Evolutionary conservation across 768 basidiomycete species (phyloP).

Genomic region (Auriculariales sp.): DNA sequence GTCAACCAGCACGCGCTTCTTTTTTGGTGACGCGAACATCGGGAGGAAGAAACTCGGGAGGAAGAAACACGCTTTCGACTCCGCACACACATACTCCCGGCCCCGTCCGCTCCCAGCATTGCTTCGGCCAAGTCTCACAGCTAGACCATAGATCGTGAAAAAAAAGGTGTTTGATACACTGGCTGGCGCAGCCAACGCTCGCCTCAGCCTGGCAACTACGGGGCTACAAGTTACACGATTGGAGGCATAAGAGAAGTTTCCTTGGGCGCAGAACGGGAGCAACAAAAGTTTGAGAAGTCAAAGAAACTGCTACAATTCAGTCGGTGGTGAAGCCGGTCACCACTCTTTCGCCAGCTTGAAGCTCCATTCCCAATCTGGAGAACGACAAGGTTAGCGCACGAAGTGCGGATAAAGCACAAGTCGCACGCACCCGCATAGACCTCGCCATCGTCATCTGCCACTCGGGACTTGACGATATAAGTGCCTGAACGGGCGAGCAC

Average conservation of each 20-base stretch:
- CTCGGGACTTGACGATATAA: slow-evolving; percentile 66
- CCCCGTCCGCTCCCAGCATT: too few species aligned
- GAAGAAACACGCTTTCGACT: neutral
- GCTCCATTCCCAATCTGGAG: slow-evolving; percentile 66
- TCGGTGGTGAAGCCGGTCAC: slow-evolving; percentile 35
- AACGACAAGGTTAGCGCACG: slow-evolving; percentile 4
- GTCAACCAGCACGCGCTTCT: slow-evolving; percentile 48
- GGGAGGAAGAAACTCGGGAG: neutral
- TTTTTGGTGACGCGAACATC: slow-evolving; percentile 34
- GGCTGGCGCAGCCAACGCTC: too few species aligned
- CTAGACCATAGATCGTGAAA: too few species aligned
- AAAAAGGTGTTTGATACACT: too few species aligned
- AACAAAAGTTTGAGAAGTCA: too few species aligned
- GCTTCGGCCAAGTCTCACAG: too few species aligned
- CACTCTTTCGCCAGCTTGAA: slow-evolving; percentile 93
- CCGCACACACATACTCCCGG: neutral
- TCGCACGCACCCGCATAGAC: slow-evolving; percentile 55
- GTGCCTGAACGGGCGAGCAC: slow-evolving; percentile 69
- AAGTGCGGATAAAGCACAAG: neutral
- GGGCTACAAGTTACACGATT: too few species aligned
- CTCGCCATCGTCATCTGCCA: slow-evolving; percentile 75
- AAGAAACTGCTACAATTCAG: too few species aligned
- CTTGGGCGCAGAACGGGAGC: too few species aligned
- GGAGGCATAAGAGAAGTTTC: too few species aligned
- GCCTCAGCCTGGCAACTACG: too few species aligned